Evolutionary conservation across 1,284 basidiomycete species (phyloP).

Genomic region (Schizopora paradoxa): DNA sequence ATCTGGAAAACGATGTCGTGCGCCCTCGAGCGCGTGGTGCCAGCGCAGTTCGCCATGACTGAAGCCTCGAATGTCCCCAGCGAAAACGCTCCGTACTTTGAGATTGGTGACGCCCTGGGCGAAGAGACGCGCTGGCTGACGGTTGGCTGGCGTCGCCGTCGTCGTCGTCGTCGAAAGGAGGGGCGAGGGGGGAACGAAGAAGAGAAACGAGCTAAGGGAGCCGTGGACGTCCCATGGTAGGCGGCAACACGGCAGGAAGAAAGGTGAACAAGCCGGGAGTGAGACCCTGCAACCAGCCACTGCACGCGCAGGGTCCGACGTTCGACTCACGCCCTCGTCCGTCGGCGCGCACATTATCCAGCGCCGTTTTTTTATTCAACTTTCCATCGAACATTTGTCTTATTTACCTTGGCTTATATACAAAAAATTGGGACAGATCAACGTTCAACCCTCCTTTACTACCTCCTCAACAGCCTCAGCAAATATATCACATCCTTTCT

Average conservation of each 20-base stretch:
- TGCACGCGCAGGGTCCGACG: neutral
- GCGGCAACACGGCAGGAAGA: neutral
- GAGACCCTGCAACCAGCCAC: neutral
- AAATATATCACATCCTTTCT: slow-evolving; percentile 55
- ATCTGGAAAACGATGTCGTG: neutral
- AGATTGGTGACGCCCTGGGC: neutral
- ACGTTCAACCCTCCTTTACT: slow-evolving; percentile 42
- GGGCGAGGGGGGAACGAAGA: neutral
- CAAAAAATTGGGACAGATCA: no score
- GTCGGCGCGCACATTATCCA: neutral
- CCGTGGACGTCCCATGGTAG: neutral
- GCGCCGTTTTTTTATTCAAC: neutral
- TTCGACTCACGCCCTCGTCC: neutral
- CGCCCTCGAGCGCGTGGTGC: neutral
- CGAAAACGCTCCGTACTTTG: neutral
- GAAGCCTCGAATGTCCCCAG: neutral
- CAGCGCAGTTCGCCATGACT: neutral
- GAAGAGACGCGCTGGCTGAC: neutral
- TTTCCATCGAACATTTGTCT: neutral
- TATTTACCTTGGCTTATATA: neutral
- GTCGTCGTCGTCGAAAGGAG: neutral
- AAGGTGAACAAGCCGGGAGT: neutral
- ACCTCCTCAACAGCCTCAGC: slow-evolving; percentile 58
- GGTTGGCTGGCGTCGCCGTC: neutral
- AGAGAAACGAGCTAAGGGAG: neutral